A percentile compares a stretch with the other conserved stretches of the same genome.
Evolutionary conservation across 495 filamentous ascomycete genomes (phyloP).

Genomic region (Trichoderma gamsii): DNA sequence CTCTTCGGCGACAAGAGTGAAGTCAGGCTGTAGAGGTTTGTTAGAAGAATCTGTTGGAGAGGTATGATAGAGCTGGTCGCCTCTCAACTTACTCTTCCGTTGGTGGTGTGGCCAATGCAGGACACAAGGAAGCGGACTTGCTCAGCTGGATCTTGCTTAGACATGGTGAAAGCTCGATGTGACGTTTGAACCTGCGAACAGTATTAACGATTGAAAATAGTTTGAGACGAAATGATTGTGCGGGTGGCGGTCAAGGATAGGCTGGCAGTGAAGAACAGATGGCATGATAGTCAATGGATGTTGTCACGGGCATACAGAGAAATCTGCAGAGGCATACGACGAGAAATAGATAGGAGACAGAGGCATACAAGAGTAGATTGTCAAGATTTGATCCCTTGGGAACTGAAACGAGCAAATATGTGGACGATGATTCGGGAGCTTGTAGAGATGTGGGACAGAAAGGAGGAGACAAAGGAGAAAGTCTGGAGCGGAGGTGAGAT

Average conservation of each 20-base stretch:
- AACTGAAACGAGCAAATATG: neutral
- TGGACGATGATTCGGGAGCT: neutral
- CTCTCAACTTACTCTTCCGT: constrained; percentile 45
- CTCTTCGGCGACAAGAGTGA: constrained; percentile 55
- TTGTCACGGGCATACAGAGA: neutral
- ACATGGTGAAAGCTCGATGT: constrained; percentile 34
- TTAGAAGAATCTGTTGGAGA: constrained; percentile 20
- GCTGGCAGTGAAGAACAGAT: neutral
- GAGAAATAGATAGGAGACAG: neutral
- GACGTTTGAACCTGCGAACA: neutral
- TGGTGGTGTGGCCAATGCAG: constrained; percentile 53
- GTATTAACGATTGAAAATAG: neutral
- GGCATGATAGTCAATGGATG: neutral
- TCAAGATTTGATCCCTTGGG: neutral
- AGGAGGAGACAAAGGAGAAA: neutral
- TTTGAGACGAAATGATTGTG: neutral
- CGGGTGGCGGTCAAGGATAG: neutral
- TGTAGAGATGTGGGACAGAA: neutral
- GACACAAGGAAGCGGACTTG: constrained; percentile 59
- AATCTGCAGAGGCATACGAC: neutral
- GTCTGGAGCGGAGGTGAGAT: neutral
- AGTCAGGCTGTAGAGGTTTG: constrained; percentile 47
- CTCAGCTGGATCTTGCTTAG: constrained; percentile 42
- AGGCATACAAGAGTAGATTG: neutral
- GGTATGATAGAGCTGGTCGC: neutral